Evolutionary conservation across 768 basidiomycete genomes (phyloP).

Genomic region (Mycena floridula): DNA sequence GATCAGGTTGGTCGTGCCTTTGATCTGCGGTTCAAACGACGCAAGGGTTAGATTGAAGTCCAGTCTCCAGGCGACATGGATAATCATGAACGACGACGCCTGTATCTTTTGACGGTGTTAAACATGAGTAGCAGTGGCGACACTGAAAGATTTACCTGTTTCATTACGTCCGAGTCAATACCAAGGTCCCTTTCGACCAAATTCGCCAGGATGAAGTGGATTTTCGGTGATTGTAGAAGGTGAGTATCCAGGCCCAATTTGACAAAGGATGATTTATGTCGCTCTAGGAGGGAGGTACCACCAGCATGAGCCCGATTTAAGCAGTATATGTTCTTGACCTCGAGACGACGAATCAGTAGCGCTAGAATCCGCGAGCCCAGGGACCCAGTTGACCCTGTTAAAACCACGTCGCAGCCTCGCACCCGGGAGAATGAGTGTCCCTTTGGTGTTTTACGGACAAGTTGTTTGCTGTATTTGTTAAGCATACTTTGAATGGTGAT

Average conservation of each 20-base stretch:
- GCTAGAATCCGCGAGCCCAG: conserved; percentile 13
- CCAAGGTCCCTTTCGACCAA: neutral
- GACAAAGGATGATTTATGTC: neutral
- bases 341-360: conserved; percentile 1
- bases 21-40: conserved; percentile 28
- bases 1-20: conserved; percentile 20
- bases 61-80: conserved; percentile 31
- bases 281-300: neutral
- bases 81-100: conserved; percentile 16
- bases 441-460: neutral
- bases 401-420: no score
- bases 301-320: conserved; percentile 10
- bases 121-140: no score
- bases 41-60: conserved; percentile 30
- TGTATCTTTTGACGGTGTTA: no score
- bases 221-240: neutral
- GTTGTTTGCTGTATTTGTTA: conserved; percentile 9
- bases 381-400: conserved; percentile 15
- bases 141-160: no score
- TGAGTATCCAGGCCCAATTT: neutral
- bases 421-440: no score
- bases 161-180: neutral
- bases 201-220: neutral
- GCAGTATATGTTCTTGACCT: conserved; percentile 12
- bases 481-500: conserved; percentile 10